A percentile compares a stretch with the other conserved stretches of the same genome.
These are phyloP conservation scores for Clavariopsis aquatica DNA, from an alignment of 495 filamentous ascomycete genomes.

Conservation along the genomic window DNA sequence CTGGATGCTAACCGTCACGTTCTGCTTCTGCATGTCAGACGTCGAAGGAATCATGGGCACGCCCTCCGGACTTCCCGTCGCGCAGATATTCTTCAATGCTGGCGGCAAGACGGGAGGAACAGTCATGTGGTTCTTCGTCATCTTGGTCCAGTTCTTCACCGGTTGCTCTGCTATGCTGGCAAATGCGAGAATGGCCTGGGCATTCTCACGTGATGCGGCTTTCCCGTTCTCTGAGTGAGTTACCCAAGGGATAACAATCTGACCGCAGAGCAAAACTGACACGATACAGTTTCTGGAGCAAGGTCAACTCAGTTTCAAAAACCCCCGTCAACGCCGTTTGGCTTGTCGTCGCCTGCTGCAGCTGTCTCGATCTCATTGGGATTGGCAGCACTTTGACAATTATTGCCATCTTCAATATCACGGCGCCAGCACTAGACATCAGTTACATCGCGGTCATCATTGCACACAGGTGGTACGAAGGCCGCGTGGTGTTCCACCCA, in stretches of 20 bases:
- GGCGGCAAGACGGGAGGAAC: conserved; percentile 62
- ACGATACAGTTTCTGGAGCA: conserved; percentile 54
- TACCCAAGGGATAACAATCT: neutral
- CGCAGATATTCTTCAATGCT: conserved; percentile 71
- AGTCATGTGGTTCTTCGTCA: conserved; percentile 69
- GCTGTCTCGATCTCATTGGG: conserved; percentile 64
- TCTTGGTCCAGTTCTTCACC: conserved; percentile 71
- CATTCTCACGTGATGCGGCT: conserved; percentile 69
- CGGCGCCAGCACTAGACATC: conserved; percentile 67
- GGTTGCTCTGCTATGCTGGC: conserved; percentile 71
- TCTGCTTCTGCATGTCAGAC: conserved; percentile 70
- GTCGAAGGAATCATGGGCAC: conserved; percentile 61
- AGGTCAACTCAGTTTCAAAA: conserved; percentile 58
- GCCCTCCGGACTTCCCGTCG: conserved; percentile 66
- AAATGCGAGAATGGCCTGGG: conserved; percentile 72
- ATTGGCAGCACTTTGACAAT: conserved; percentile 68
- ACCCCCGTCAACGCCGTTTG: conserved; percentile 71
- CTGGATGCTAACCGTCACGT: conserved; percentile 65
- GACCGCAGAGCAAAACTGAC: conserved; percentile 1
- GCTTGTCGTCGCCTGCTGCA: conserved; percentile 67
- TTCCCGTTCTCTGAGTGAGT: conserved; percentile 65
- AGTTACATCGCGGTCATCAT: conserved; percentile 70
- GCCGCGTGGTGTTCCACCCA: conserved; percentile 60
- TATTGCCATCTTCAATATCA: conserved; percentile 69
- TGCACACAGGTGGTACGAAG: conserved; percentile 61